Base-by-base conservation (phyloP, 2,329 filamentous ascomycete species). In the Aspergillus intermedius region DNA sequence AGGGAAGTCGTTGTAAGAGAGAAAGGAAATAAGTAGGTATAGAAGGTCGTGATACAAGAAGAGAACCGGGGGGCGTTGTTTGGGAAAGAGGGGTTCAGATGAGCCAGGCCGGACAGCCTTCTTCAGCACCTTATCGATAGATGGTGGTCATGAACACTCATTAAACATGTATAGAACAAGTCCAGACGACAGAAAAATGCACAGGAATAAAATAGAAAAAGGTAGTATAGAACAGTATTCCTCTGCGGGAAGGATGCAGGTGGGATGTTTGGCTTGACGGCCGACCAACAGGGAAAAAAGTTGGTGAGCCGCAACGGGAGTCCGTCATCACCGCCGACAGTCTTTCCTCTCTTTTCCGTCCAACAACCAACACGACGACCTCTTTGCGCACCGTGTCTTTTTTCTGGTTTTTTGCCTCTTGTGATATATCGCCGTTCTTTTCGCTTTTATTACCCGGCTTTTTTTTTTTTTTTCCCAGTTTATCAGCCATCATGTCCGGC, bases 401-500 rank as follows among this genome's bases (percentile, higher is more conserved):
- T 40, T 40, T 21, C 19, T 17, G 7, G 15, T 12, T 22, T 15
- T 5, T 10, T 10, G 7, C 19, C 22, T 7, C 19, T 19, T 40
- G 2, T 37, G 34, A 37, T n/a, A n/a, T 12, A 40, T 40, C 37
- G 37, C 19, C 8, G 10, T 40, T 40, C 17, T 40, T 21, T 21
- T 21, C 19, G 15, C 34, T 19, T 40, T 40, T 40, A 40, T 10
- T 22, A 40, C 34, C n/a, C 15, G 9, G 34, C 13, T 35, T 15
- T 35, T 35, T 35, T 32, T 17, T 6, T n/a, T 35, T 35, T 32
- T 17, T 5, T n/a, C 34, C n/a, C 34, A n/a, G n/a, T 17, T 7
- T n/a, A 35, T 30, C 35, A 23, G 13, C 46, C 60, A 67, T 49
- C 54, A 78, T 78, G 81, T 74, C 77, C 56, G 77, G 78, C 62